A percentile compares a stretch with the other conserved stretches of the same genome.
Evolutionary conservation across 441 rosid species (phyloP).

Genomic region (Erodium moschatum): DNA sequence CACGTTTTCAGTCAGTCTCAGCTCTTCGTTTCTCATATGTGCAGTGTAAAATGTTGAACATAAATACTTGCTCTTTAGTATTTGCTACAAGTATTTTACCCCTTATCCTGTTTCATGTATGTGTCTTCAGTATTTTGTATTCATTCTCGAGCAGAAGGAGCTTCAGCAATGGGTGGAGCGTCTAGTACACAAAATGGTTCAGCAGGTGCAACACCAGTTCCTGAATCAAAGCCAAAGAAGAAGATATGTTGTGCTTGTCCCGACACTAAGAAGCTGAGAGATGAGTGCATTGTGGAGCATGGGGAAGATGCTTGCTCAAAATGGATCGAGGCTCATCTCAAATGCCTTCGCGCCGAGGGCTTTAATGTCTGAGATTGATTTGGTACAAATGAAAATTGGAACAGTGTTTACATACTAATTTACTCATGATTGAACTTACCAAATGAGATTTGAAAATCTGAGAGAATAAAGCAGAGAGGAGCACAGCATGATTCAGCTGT

Average conservation of each 20-base stretch:
- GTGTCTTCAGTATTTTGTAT: neutral
- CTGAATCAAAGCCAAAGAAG: slow-evolving; percentile 47
- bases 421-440: slow-evolving; percentile 7
- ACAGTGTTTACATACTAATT: slow-evolving; percentile 16
- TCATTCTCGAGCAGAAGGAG: neutral
- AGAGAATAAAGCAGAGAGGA: neutral
- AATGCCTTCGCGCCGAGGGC: slow-evolving; percentile 82
- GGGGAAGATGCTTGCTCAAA: slow-evolving; percentile 79
- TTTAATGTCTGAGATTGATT: slow-evolving; percentile 51
- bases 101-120: slow-evolving; percentile 3
- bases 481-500: neutral
- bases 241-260: slow-evolving; percentile 63
- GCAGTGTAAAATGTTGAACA: too few relatives aligned
- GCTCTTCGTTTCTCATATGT: too few relatives aligned
- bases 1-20: too few relatives aligned
- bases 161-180: slow-evolving; percentile 42
- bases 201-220: neutral
- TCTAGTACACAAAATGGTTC: slow-evolving; percentile 31
- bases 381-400: slow-evolving; percentile 17
- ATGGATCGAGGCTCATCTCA: slow-evolving; percentile 87
- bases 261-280: slow-evolving; percentile 78
- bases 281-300: slow-evolving; percentile 78
- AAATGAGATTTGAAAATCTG: neutral
- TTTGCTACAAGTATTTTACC: too few relatives aligned
- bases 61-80: neutral